Base-by-base conservation (phyloP, 495 filamentous ascomycete species). In the Penicillium malachiteum region DNA sequence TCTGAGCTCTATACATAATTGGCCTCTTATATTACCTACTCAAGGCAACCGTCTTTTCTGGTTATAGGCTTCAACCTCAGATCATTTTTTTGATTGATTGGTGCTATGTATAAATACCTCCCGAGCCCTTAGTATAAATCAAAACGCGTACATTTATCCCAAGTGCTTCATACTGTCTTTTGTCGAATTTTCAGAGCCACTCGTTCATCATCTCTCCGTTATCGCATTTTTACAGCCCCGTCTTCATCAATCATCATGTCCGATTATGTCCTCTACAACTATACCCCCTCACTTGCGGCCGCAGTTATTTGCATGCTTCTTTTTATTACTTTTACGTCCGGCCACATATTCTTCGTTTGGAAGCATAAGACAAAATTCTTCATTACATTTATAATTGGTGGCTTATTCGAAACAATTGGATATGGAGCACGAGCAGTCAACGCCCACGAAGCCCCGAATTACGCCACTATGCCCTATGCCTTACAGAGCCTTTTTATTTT, bases 341-440 rank as follows among this genome's bases (percentile, higher is more conserved):
- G 67, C 3, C 86, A 89, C 55, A 21, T 66, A 30, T 75, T 70
- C 46, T 77, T 87, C 5, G 45, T 73, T 38, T 71, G 64, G 21
- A 73, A 67, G 16, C 70, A 71, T n/a, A 31, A 34, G 54, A 80
- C 77, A 9, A 87, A 80, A 81, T 88, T 83, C 65, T 83, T 88
- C 46, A 78, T 80, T 7, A 78, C 86, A 0, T 76, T 88, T 21
- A 47, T 83, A 4, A 55, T 86, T 32, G 85, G 84, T 8, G 79
- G 81, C 35, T 48, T 79, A 12, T 83, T 83, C 82, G 74, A 67
- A 75, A 69, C 26, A 10, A 37, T 34, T 34, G 33, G 33, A 5
- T 34, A 34, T 34, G 11, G 5, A 34, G 33, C 33, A 5, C 33
- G 33, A 34, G 5, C 5, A 5, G 11, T 34, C 33, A 34, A 11